These are phyloP conservation scores for Puccinia triticina DNA, from an alignment of 1,284 basidiomycete genomes.

Conservation along the genomic window DNA sequence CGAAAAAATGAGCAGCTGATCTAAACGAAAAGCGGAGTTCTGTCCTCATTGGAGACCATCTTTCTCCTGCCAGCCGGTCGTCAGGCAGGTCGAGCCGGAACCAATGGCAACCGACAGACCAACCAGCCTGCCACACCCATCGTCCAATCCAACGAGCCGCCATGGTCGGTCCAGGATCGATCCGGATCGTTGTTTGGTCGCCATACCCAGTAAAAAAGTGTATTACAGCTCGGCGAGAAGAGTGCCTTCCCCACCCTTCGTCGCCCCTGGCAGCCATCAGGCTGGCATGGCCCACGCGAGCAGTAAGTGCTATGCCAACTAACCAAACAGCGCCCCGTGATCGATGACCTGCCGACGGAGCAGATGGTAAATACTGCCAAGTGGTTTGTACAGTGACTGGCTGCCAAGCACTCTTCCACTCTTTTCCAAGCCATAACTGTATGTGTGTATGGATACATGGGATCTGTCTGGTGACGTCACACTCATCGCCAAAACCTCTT, in stretches of 20 bases:
- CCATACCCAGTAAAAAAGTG: neutral
- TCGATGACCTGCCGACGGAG: neutral
- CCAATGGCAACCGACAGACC: neutral
- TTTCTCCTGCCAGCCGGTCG: neutral
- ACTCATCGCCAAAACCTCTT: no score
- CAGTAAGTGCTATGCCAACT: neutral
- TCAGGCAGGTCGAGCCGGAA: neutral
- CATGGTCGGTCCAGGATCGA: constrained; percentile 4
- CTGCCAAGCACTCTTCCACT: neutral
- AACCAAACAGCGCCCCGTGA: neutral
- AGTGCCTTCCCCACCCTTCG: neutral
- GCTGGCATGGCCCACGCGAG: neutral
- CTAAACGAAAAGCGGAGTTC: no score
- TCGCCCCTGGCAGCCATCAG: no score
- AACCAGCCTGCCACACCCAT: neutral
- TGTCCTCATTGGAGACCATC: neutral
- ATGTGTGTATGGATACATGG: no score
- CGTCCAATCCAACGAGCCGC: neutral
- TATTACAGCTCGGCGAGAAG: neutral
- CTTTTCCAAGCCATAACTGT: no score
- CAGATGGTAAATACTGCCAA: neutral
- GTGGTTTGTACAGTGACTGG: neutral
- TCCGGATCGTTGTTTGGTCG: neutral
- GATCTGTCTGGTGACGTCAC: no score
- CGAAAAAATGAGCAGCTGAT: neutral